These are phyloP conservation scores for Globisporangium solare DNA, from an alignment of 352 stramenopile species.

Conservation along the genomic window DNA sequence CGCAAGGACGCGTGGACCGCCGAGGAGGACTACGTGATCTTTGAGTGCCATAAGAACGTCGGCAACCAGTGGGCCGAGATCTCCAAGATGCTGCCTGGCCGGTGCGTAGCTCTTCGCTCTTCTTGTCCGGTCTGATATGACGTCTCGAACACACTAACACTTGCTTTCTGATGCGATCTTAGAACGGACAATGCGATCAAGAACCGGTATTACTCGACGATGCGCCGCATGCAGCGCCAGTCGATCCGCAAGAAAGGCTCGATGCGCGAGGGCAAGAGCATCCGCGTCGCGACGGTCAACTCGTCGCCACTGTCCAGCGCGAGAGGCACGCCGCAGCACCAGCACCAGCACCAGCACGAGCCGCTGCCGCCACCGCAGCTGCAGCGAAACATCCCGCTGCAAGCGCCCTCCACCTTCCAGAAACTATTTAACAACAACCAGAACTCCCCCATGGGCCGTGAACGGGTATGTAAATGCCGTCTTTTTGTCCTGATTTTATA, in stretches of 20 bases:
- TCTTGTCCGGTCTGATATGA: too few relatives aligned
- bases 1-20: conserved; percentile 87
- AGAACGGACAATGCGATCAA: conserved; percentile 90
- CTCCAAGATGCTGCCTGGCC: conserved; percentile 85
- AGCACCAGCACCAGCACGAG: conserved; percentile 14
- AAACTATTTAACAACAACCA: conserved; percentile 43
- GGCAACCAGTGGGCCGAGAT: conserved; percentile 92
- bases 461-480: conserved; percentile 36
- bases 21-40: conserved; percentile 90
- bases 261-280: conserved; percentile 76
- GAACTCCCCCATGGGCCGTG: conserved; percentile 16
- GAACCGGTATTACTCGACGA: conserved; percentile 91
- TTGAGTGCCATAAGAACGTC: conserved; percentile 89
- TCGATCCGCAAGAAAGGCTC: conserved; percentile 84
- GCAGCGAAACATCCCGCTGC: conserved; percentile 25
- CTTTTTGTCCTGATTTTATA: conserved; percentile 1
- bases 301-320: conserved; percentile 29
- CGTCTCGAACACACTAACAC: too few relatives aligned
- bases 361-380: conserved; percentile 17
- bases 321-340: conserved; percentile 10
- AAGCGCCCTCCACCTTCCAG: conserved; percentile 44
- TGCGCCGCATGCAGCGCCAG: conserved; percentile 84
- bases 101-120: conserved; percentile 19
- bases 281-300: conserved; percentile 59
- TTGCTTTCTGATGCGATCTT: too few relatives aligned